Evolutionary conservation across 2,329 filamentous ascomycete genomes (phyloP), one percentile per base, ranked within the genome.

Genomic region (Aureobasidium musti): DNA sequence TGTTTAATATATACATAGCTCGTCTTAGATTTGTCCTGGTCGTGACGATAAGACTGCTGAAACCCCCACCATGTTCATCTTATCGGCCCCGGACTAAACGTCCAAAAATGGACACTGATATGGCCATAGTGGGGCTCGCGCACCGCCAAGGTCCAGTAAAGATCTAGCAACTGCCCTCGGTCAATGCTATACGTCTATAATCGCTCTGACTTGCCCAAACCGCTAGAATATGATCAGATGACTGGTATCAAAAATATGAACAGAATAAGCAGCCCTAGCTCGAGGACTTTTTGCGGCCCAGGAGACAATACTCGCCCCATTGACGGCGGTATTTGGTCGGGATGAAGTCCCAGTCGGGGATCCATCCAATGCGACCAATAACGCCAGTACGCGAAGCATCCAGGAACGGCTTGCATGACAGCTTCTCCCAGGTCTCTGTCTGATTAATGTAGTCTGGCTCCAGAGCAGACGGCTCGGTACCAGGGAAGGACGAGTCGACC

Each of bases 251-350:
- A 52, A 21, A 28, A 52, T 41, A 41, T 30, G 35, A 23, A 63
- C 5, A 14, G n/a, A 63, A 21, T 23, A 14, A 8, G 7, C 13
- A 54, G 45, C 33, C 52, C 53, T 66, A 60, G 10, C 23, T 49
- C 43, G 57, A 28, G 50, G 61, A 28, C 28, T 63, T 68, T 73
- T 81, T 86, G 70, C 86, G 85, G 73, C 85, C 85, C 70, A 98
- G 79, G 63, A 99, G 81, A 77, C 95, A 99, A 77, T 98, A 96
- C 63, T 87, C 83, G 21, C 92, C 95, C 92, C 93, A 98, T 77
- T 87, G 88, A 67, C 94, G 86, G 71, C 83, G 86, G 70, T 87
- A 88, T 67, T 83, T 83, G 49, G 87, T 82, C 0, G 93, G 92
- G 17, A 97, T 80, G 45, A 91, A 78, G 0, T 83, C 79, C 69